These are phyloP conservation scores for Scheffersomyces quercinus DNA, from an alignment of 1,139 yeast genomes.

Conservation along the genomic window DNA sequence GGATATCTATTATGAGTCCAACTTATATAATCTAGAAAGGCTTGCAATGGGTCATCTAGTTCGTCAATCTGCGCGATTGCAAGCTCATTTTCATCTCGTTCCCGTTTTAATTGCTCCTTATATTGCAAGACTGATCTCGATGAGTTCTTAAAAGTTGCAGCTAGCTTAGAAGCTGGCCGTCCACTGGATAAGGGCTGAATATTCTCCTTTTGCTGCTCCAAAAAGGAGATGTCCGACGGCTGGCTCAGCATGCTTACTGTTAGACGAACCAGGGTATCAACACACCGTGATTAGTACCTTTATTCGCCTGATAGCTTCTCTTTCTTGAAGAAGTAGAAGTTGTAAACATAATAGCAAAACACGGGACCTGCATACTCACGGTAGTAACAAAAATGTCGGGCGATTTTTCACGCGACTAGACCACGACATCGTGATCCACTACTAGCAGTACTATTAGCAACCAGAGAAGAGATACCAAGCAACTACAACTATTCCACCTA, in stretches of 20 bases:
- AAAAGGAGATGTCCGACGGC: constrained; percentile 40
- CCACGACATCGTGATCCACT: too few relatives aligned
- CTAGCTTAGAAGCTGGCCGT: constrained; percentile 63
- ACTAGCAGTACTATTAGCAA: too few relatives aligned
- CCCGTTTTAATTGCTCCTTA: constrained; percentile 27
- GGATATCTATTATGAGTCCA: constrained; percentile 75
- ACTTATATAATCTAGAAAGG: constrained; percentile 65
- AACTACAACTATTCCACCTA: too few relatives aligned
- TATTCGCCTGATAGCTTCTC: too few relatives aligned
- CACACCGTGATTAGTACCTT: too few relatives aligned
- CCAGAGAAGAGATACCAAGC: too few relatives aligned
- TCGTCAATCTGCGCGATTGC: constrained; percentile 51
- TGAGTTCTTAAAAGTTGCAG: constrained; percentile 29
- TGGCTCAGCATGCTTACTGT: not conserved
- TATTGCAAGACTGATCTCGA: constrained; percentile 18
- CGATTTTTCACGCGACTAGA: too few relatives aligned
- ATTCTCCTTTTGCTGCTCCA: constrained; percentile 81
- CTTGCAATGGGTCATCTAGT: constrained; percentile 80
- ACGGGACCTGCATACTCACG: too few relatives aligned
- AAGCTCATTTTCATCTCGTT: constrained; percentile 47
- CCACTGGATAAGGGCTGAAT: constrained; percentile 72
- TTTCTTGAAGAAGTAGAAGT: too few relatives aligned
- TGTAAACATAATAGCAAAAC: too few relatives aligned
- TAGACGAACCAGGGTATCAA: too few relatives aligned
- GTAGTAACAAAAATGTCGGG: too few relatives aligned